Percentiles rank a stretch among this genome's conserved stretches.
Evolutionary conservation across 768 basidiomycete species (phyloP).

Genomic region (Fibroporia radiculosa): DNA sequence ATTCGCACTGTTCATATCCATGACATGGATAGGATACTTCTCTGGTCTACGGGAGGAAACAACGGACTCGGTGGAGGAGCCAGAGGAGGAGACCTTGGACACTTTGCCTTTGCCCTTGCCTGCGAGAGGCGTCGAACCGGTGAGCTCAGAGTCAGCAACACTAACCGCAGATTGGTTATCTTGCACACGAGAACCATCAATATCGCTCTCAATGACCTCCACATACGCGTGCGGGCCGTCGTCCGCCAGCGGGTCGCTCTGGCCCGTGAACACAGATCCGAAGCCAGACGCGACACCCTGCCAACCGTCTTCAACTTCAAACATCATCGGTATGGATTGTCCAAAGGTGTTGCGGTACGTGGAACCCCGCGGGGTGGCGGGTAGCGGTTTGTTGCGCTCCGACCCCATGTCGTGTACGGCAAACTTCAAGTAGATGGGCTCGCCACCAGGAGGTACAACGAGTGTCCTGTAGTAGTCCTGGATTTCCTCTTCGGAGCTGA

Average conservation of each 20-base stretch:
- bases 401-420: slow-evolving; percentile 49
- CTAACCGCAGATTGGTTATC: slow-evolving; percentile 17
- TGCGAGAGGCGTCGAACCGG: slow-evolving; percentile 6
- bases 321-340: slow-evolving; percentile 35
- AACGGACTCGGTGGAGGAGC: slow-evolving; percentile 34
- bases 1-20: slow-evolving; percentile 22
- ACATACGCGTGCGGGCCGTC: slow-evolving; percentile 58
- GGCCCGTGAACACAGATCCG: slow-evolving; percentile 32
- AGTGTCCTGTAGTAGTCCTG: slow-evolving; percentile 52
- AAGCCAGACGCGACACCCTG: slow-evolving; percentile 38
- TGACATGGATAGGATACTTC: slow-evolving; percentile 60
- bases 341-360: slow-evolving; percentile 55
- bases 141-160: slow-evolving; percentile 9
- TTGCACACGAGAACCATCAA: slow-evolving; percentile 22
- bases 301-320: slow-evolving; percentile 51
- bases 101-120: slow-evolving; percentile 43
- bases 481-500: slow-evolving; percentile 73
- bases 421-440: slow-evolving; percentile 43
- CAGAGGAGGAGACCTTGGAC: slow-evolving; percentile 26
- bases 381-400: slow-evolving; percentile 27
- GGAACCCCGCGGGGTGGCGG: slow-evolving; percentile 23
- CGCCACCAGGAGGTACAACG: slow-evolving; percentile 10
- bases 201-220: slow-evolving; percentile 43
- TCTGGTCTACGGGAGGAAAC: slow-evolving; percentile 32
- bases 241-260: slow-evolving; percentile 21